Evolutionary conservation across 495 filamentous ascomycete genomes (phyloP).

Genomic region (Xylaria scruposa): DNA sequence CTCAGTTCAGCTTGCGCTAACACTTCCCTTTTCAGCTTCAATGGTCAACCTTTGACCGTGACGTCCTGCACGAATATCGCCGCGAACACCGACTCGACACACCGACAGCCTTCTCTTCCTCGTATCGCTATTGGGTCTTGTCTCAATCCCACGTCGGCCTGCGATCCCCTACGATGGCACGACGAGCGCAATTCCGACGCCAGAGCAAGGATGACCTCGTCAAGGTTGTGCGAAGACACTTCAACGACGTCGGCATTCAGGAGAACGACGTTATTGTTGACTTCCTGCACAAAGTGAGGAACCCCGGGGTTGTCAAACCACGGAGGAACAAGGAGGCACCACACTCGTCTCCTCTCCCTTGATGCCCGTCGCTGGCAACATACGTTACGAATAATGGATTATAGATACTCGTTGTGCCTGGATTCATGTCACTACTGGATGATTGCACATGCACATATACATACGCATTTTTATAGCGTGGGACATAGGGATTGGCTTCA

Average conservation of each 20-base stretch:
- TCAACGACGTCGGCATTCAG: conserved; percentile 81
- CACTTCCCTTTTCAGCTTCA: conserved; percentile 61
- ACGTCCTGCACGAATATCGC: conserved; percentile 80
- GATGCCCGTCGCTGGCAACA: conserved; percentile 25
- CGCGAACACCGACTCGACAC: conserved; percentile 76
- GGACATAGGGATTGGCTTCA: not conserved
- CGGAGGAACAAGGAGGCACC: conserved; percentile 38
- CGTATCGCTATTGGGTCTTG: conserved; percentile 75
- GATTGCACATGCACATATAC: conserved; percentile 28
- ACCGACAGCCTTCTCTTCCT: conserved; percentile 71
- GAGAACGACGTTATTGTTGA: conserved; percentile 90
- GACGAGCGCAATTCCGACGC: conserved; percentile 64
- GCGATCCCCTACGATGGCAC: conserved; percentile 74
- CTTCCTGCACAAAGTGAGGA: conserved; percentile 80
- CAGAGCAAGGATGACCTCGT: conserved; percentile 81
- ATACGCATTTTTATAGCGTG: not conserved
- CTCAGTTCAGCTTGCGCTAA: conserved; percentile 33
- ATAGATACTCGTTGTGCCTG: conserved; percentile 29
- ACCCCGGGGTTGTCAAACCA: conserved; percentile 43
- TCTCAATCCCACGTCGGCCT: conserved; percentile 73
- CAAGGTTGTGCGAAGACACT: conserved; percentile 84
- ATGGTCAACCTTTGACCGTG: conserved; percentile 75
- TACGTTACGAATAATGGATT: conserved; percentile 33
- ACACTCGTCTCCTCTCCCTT: conserved; percentile 41
- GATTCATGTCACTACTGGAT: conserved; percentile 27